Conservation (phyloP, 768 basidiomycete genomes). For the Mrakia blollopis region DNA sequence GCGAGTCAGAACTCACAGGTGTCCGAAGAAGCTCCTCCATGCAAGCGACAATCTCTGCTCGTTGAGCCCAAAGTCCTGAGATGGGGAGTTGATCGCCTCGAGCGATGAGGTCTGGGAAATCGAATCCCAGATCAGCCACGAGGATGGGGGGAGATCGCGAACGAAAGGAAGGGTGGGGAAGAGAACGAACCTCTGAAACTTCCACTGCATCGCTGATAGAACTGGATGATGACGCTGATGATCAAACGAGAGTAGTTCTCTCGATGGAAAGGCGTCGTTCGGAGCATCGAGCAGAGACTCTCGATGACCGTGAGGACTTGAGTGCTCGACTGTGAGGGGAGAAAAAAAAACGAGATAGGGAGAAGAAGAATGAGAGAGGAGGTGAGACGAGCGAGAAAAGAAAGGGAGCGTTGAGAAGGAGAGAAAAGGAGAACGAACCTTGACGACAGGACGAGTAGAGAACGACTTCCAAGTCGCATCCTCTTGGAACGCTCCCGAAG, state of each 20-base stretch:
- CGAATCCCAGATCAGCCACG: neutral
- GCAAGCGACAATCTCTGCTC: slow-evolving; percentile 68
- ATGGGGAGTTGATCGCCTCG: slow-evolving; percentile 50
- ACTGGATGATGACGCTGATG: slow-evolving; percentile 87
- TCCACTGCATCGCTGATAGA: slow-evolving; percentile 89
- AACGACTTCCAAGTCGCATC: slow-evolving; percentile 64
- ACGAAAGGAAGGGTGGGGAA: neutral
- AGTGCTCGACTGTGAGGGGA: slow-evolving; percentile 56
- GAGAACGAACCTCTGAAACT: slow-evolving; percentile 60
- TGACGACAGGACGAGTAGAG: slow-evolving; percentile 60
- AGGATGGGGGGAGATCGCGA: neutral
- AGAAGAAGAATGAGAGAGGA: slow-evolving; percentile 40
- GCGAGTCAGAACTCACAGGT: slow-evolving; percentile 48
- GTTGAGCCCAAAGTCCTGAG: slow-evolving; percentile 68
- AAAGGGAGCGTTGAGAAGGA: slow-evolving; percentile 42
- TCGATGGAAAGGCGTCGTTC: slow-evolving; percentile 84
- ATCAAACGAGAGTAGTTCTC: slow-evolving; percentile 94
- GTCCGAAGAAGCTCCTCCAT: slow-evolving; percentile 60
- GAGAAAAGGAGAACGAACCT: neutral
- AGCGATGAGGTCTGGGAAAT: slow-evolving; percentile 9
- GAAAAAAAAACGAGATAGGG: no score
- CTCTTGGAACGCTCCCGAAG: slow-evolving; percentile 79
- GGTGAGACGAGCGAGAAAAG: no score
- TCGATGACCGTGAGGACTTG: slow-evolving; percentile 85
- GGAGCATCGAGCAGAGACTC: slow-evolving; percentile 84